Evolutionary conservation across 768 basidiomycete genomes (phyloP).

Genomic region (Xerocomus potaroensis): DNA sequence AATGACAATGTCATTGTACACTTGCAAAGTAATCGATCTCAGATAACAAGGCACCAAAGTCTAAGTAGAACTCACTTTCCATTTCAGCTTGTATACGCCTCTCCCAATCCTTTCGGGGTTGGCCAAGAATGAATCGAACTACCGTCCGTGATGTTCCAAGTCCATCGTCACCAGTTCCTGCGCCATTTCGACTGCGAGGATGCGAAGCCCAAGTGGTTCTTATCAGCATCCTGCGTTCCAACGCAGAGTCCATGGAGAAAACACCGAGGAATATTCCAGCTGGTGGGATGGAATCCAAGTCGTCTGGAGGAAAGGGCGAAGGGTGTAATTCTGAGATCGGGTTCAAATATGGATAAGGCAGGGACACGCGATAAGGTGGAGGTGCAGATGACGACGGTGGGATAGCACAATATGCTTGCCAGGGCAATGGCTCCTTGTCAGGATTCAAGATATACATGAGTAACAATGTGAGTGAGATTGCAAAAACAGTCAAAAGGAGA

Average conservation of each 20-base stretch:
- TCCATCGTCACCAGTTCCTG: conserved; percentile 63
- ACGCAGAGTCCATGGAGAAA: conserved; percentile 81
- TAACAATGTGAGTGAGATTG: conserved; percentile 77
- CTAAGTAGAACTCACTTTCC: conserved; percentile 60
- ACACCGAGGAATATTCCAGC: conserved; percentile 87
- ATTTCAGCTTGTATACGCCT: conserved; percentile 80
- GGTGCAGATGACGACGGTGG: conserved; percentile 46
- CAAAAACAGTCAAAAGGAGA: conserved; percentile 75
- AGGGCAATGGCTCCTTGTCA: conserved; percentile 91
- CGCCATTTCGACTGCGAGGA: conserved; percentile 69
- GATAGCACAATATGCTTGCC: conserved; percentile 87
- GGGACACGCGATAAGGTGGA: conserved; percentile 40
- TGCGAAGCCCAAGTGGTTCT: conserved; percentile 90
- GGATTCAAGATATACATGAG: conserved; percentile 93
- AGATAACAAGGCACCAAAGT: neutral
- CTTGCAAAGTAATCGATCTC: conserved; percentile 34
- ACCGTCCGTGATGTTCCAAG: conserved; percentile 77
- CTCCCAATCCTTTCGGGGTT: conserved; percentile 77
- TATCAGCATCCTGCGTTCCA: conserved; percentile 83
- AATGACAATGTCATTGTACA: conserved; percentile 81
- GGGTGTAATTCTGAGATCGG: conserved; percentile 25
- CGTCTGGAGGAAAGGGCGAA: conserved; percentile 62
- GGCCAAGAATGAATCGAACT: conserved; percentile 86
- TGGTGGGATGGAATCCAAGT: conserved; percentile 73
- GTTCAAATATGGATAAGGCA: conserved; percentile 37